Evolutionary conservation across 495 filamentous ascomycete genomes (phyloP).

Genomic region (Penicillium waksmanii): DNA sequence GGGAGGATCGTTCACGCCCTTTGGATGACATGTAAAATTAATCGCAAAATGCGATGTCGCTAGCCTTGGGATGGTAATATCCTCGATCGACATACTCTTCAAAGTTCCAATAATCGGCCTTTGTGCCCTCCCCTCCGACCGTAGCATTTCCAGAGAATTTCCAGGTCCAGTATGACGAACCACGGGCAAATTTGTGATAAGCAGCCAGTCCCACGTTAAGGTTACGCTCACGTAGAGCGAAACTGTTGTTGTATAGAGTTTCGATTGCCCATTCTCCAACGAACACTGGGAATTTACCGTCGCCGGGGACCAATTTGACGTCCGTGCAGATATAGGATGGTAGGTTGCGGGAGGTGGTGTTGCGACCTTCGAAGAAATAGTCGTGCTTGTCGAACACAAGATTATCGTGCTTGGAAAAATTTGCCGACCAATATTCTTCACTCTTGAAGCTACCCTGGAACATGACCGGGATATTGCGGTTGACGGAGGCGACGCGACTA

Average conservation of each 20-base stretch:
- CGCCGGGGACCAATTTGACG: slow-evolving; percentile 20
- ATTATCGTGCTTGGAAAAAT: slow-evolving; percentile 25
- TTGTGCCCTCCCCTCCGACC: slow-evolving; percentile 23
- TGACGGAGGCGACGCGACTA: slow-evolving; percentile 20
- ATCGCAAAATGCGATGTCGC: background rate
- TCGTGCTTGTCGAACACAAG: slow-evolving; percentile 38
- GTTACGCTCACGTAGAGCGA: slow-evolving; percentile 28
- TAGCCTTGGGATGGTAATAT: slow-evolving; percentile 10
- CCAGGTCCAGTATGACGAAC: slow-evolving; percentile 29
- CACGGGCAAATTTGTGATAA: slow-evolving; percentile 23
- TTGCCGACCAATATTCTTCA: slow-evolving; percentile 28
- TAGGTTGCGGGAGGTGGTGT: slow-evolving; percentile 31
- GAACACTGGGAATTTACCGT: slow-evolving; percentile 38
- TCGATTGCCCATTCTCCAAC: slow-evolving; percentile 38
- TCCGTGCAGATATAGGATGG: slow-evolving; percentile 25
- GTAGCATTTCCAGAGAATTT: slow-evolving; percentile 28
- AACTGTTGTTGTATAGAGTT: slow-evolving; percentile 23
- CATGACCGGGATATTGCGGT: slow-evolving; percentile 32
- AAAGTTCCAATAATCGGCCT: slow-evolving; percentile 32
- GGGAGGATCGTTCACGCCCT: background rate
- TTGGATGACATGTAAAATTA: background rate
- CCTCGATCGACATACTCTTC: slow-evolving; percentile 22
- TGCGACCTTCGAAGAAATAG: slow-evolving; percentile 34
- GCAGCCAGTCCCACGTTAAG: slow-evolving; percentile 22
- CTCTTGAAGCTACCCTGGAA: slow-evolving; percentile 36